phyloP scores from a whole-genome alignment of 164 flowering plant genomes.

The Vitis labrusca region DNA sequence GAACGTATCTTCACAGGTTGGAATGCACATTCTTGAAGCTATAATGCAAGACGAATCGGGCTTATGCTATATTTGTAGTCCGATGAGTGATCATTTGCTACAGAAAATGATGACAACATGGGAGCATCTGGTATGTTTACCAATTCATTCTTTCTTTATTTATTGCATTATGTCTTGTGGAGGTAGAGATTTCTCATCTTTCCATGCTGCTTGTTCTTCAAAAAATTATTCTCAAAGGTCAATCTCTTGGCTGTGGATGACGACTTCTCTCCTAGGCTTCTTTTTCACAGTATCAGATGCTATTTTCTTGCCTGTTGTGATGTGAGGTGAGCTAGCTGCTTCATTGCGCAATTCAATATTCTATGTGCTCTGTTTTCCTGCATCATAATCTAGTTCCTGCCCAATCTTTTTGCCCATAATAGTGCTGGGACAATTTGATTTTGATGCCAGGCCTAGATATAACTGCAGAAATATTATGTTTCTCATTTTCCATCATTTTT shows the following conservation, averaged over 20 bases:
- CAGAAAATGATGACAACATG: conserved; percentile 25
- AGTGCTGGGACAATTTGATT: no score
- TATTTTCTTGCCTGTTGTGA: conserved; percentile 35
- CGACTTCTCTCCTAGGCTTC: conserved; percentile 40
- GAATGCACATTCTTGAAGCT: conserved; percentile 45
- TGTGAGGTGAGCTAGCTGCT: conserved; percentile 20
- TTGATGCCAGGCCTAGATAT: no score
- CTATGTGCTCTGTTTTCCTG: no score
- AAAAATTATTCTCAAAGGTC: conserved; percentile 19
- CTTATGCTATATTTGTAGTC: conserved; percentile 26
- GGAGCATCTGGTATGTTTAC: conserved; percentile 30
- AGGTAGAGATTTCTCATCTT: conserved; percentile 1
- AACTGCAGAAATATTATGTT: no score
- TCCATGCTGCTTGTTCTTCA: neutral
- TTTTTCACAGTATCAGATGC: conserved; percentile 49
- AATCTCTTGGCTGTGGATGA: conserved; percentile 20
- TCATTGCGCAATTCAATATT: neutral
- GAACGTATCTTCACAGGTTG: conserved; percentile 22
- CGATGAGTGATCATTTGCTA: conserved; percentile 15
- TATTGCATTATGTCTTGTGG: neutral
- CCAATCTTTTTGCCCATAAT: no score
- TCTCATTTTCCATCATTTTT: no score
- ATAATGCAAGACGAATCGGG: conserved; percentile 31
- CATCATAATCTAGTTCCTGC: no score
- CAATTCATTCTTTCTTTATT: neutral